Base-by-base conservation (phyloP, 1,284 basidiomycete species). In the Pseudozyma hubeiensis region DNA sequence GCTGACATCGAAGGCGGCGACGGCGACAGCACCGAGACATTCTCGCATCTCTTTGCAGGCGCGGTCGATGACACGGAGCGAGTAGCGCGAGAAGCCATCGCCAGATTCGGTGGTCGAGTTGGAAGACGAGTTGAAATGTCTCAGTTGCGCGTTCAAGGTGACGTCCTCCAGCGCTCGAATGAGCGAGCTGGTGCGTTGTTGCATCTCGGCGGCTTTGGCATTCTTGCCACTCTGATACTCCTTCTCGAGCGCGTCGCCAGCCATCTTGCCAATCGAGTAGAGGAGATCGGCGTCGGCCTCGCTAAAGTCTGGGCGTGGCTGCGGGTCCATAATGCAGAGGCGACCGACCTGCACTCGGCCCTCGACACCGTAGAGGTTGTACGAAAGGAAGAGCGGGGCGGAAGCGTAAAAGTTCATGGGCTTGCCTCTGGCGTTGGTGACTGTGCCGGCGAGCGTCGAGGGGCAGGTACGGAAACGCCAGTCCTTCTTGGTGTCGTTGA, bases 321-420 rank as follows among this genome's bases (percentile, higher is more conserved):
- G 39, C 29, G 53, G 31, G 40, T 60, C 64, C 60, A 78, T 63
- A 47, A 80, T 74, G 43, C 68, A 70, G n/a, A 80, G 66, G 10
- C 76, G 65, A 4, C 78, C 78, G 6, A 74, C 67, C 45, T 70
- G 62, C n/a, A 78, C 62, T 1, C 47, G 48, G 30, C 60, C 64
- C 44, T 73, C 64, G 58, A 53, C 56, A 41, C 66, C 64, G 41
- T 60, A 14, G 44, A 53, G 45, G 29, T 46, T 46, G 52, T 64
- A 64, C 11, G 75, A 69, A 34, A 74, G 54, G 45, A 58, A 60
- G 53, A 80, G 60, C 2, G 78, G 78, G 4, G 74, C 78, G 4
- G 74, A 71, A 5, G 78, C 78, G 39, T 80, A 80, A 35, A 80
- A 80, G 58, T 31, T 66, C 64, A 74, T 61, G 17, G 72, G 52